A percentile compares a stretch with the other conserved stretches of the same genome.
Conservation (phyloP, 768 basidiomycete species). For the Suillus subaureus region DNA sequence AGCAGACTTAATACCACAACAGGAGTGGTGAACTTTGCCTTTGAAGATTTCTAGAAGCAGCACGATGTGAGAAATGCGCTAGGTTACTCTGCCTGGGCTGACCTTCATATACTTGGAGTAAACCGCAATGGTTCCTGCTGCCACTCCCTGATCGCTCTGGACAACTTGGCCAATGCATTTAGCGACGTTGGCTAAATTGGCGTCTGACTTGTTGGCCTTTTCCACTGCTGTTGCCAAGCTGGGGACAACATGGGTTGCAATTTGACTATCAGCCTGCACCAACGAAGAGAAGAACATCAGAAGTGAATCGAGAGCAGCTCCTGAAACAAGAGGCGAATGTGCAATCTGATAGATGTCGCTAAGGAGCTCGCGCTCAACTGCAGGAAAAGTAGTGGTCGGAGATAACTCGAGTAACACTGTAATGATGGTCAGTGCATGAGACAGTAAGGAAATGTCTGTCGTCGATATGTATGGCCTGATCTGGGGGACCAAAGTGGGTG, state of each 20-base stretch:
- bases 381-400: conserved; percentile 70
- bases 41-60: conserved; percentile 47
- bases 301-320: conserved; percentile 77
- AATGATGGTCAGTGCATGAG: conserved; percentile 67
- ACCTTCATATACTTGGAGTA: conserved; percentile 85
- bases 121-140: conserved; percentile 82
- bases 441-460: conserved; percentile 76
- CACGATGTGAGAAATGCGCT: conserved; percentile 9
- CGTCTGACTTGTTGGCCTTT: conserved; percentile 61
- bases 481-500: conserved; percentile 66
- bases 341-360: conserved; percentile 68
- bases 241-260: conserved; percentile 80
- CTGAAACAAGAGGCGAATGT: conserved; percentile 77
- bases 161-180: conserved; percentile 86
- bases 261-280: conserved; percentile 80
- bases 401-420: conserved; percentile 70
- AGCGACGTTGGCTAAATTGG: conserved; percentile 71
- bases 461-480: conserved; percentile 76
- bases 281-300: conserved; percentile 81
- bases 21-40: conserved; percentile 67
- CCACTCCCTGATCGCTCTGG: conserved; percentile 64
- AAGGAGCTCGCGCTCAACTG: conserved; percentile 72
- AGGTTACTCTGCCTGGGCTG: conserved; percentile 5
- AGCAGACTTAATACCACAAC: conserved; percentile 82
- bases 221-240: conserved; percentile 68